A percentile compares a stretch with the other conserved stretches of the same genome.
These are phyloP conservation scores for Plectranthus barbatus DNA, from an alignment of 257 asterid species.

Conservation along the genomic window DNA sequence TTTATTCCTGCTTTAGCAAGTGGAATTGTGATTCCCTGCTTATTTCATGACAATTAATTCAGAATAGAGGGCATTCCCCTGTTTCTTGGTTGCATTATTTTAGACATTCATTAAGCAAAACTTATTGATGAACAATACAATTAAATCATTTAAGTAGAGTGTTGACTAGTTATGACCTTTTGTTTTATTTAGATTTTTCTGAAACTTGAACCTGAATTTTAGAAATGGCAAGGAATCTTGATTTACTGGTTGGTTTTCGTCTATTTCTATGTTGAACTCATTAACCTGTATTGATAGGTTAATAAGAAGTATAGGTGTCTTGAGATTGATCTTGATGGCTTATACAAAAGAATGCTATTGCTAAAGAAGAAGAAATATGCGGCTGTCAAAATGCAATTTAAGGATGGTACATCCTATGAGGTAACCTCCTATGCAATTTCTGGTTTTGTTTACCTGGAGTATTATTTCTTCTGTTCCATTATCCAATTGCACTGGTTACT, in stretches of 20 bases:
- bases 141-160: not conserved
- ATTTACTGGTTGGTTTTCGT: conserved; percentile 7
- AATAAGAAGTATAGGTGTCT: conserved; percentile 90
- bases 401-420: conserved; percentile 69
- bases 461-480: conserved; percentile 7
- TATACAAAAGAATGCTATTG: conserved; percentile 94
- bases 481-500: conserved; percentile 11
- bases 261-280: conserved; percentile 6
- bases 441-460: conserved; percentile 3
- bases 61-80: not conserved
- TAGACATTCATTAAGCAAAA: not conserved
- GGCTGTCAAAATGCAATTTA: conserved; percentile 81
- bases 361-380: conserved; percentile 99
- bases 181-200: not conserved
- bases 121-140: not conserved
- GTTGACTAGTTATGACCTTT: not conserved
- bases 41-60: conserved; percentile 4
- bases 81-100: conserved; percentile 7
- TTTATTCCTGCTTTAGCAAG: not conserved
- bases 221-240: not conserved
- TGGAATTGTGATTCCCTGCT: not conserved
- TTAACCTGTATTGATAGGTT: conserved; percentile 39
- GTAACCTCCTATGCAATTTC: conserved; percentile 30
- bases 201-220: conserved; percentile 14
- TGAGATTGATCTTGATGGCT: conserved; percentile 96